Evolutionary conservation across 75 land plant species (phyloP), one percentile per base, ranked within the genome.

Genomic region (Cupressus sempervirens): DNA sequence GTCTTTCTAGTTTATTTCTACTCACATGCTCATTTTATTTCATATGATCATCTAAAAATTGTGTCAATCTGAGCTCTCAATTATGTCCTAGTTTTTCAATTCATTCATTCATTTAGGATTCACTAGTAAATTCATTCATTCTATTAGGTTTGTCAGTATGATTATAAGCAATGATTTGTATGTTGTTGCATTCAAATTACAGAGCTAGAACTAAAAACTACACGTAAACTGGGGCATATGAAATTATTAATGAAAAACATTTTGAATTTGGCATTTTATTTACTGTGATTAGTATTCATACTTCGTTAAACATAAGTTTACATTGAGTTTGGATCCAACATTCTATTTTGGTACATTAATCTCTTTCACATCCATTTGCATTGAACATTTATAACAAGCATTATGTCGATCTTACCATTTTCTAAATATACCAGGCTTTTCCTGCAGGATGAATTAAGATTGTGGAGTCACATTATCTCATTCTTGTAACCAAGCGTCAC

Each of bases 401-500:
- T 8, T 9, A 68, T 30, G 81, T 14, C 52, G 58, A 7, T 13
- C 20, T 26, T 48, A 26, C 13, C 45, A 45, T 45, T 10, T 45
- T 26, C 81, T 45, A 45, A 79, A 43, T 79, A 79, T 79, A 45
- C 10, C 13, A 45, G 26, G 81, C 48, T 74, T 70, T 65, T 40
- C 29, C 82, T 83, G 8, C 86, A 98, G 99, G 99, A 43, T 98
- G 99, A 86, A 97, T 96, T 46, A 98, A 93, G 84, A 96, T 96
- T 86, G 50, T 96, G 91, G 99, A 97, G 85, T 96, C 99, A 1
- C 93, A 96, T 85, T 98, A 98, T 85, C 89, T 98, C 82, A 94
- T 96, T 83, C 83, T 98, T 83, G 95, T 98, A 3, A 96, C 99
- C 0, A 96, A 93, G 88, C 92, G 99, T 15, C 91, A 95, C 30